Evolutionary conservation across 2,329 filamentous ascomycete genomes (phyloP).

Genomic region (Penicillium sp.): DNA sequence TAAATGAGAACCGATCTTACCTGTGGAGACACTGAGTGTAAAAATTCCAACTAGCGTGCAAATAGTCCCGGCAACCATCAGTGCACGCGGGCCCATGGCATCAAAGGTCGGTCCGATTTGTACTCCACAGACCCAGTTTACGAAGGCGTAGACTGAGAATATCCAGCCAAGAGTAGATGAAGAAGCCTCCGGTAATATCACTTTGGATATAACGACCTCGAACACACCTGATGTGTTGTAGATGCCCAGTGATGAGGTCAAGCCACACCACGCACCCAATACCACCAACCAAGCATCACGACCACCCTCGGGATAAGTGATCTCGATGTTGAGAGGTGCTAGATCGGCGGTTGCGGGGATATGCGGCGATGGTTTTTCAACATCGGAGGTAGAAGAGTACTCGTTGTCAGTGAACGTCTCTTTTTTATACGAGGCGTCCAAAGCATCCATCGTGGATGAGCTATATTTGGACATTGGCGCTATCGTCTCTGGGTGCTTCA

Average conservation of each 20-base stretch:
- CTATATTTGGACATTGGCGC: background rate
- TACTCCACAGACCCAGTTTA: background rate
- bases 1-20: background rate
- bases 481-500: background rate
- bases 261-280: slow-evolving; percentile 32
- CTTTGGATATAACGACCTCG: slow-evolving; percentile 18
- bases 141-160: background rate
- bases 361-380: background rate
- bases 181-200: slow-evolving; percentile 12
- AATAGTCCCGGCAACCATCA: background rate
- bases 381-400: background rate
- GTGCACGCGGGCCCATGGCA: background rate
- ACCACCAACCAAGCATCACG: slow-evolving; percentile 18
- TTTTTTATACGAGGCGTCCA: background rate
- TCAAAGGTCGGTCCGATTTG: background rate
- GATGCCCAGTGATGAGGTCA: slow-evolving; percentile 8
- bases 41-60: background rate
- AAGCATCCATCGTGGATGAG: too few species aligned
- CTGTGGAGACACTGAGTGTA: background rate
- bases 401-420: background rate
- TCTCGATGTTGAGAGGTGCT: background rate
- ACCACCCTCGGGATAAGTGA: background rate
- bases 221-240: slow-evolving; percentile 22
- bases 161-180: slow-evolving; percentile 1
- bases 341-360: background rate